A percentile compares a stretch with the other conserved stretches of the same genome.
Evolutionary conservation across 345 rosid species (phyloP).

Genomic region (Rubroshorea leprosula): DNA sequence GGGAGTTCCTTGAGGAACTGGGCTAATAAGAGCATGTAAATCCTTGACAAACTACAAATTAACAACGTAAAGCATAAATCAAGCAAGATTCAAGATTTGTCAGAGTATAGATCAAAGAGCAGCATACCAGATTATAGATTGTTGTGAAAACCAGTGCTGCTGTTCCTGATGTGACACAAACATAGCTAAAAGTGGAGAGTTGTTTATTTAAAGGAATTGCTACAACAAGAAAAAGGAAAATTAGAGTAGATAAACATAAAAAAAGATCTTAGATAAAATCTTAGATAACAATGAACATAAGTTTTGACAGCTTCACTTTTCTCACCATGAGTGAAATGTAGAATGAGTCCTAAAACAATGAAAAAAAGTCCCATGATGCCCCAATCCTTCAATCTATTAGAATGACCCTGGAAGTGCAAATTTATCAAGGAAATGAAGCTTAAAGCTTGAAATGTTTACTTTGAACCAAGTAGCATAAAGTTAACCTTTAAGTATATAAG

Average conservation of each 20-base stretch:
- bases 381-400: conserved; percentile 74
- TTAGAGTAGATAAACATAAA: conserved; percentile 1
- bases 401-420: conserved; percentile 78
- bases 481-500: no score
- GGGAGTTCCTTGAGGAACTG: no score
- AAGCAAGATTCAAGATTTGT: no score
- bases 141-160: conserved; percentile 71
- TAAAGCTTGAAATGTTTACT: no score
- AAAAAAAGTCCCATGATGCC: conserved; percentile 44
- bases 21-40: no score
- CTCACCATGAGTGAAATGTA: conserved; percentile 72
- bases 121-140: conserved; percentile 59
- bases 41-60: no score
- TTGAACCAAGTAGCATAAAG: no score
- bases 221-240: conserved; percentile 23
- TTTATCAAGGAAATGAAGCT: no score
- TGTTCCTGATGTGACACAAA: conserved; percentile 74
- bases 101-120: no score
- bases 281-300: not conserved
- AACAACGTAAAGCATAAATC: no score
- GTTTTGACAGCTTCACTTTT: conserved; percentile 2
- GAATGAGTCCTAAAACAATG: conserved; percentile 50
- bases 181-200: conserved; percentile 72
- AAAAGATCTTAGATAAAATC: no score
- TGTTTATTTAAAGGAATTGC: conserved; percentile 84